Evolutionary conservation across 1,284 basidiomycete genomes (phyloP), one percentile per base, ranked within the genome.

Genomic region (Apiotrichum veenhuisii): DNA sequence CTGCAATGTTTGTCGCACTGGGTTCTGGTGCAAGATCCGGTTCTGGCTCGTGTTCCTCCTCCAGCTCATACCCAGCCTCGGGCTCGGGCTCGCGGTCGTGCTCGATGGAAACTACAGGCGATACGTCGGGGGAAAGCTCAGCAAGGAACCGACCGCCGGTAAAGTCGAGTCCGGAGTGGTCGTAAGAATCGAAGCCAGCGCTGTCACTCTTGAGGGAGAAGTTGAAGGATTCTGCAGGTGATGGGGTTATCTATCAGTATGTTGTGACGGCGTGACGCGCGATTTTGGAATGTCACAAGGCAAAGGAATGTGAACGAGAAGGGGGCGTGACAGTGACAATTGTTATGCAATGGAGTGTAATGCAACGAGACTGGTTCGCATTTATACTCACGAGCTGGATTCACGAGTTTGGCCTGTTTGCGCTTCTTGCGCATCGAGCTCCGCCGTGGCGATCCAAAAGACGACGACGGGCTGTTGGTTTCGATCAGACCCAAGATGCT

Each of bases 371-470:
- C n/a, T n/a, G n/a, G n/a, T n/a, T n/a, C n/a, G n/a, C n/a, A 20
- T 17, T 12, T 12, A 22, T 37, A 40, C 18, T 26, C 36, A 55
- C 54, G 41, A 17, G 54, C 54, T 15, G 54, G 54, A 41, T 55
- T 55, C 10, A 55, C 27, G 11, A 55, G 54, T 20, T 36, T 55
- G 23, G 49, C 54, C 42, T 55, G 54, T 26, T 55, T 55, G 14
- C 54, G 48, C 48, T 51, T 50, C 36, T 45, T 45, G 36, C 48
- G 54, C n/a, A 50, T 30, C 37, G 33, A 23, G 36, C 26, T 48
- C 23, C 36, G 40, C 22, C 46, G 46, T 17, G 53, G 46, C n/a
- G 46, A 48, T 26, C 30, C 22, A 49, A 42, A 43, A 17, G 53
- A 42, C 10, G 46, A 37, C 1, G 46, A 14, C 18, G 46, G 46